phyloP scores from a whole-genome alignment of 129 eudicot species.

The Flaveria ramosissima region DNA sequence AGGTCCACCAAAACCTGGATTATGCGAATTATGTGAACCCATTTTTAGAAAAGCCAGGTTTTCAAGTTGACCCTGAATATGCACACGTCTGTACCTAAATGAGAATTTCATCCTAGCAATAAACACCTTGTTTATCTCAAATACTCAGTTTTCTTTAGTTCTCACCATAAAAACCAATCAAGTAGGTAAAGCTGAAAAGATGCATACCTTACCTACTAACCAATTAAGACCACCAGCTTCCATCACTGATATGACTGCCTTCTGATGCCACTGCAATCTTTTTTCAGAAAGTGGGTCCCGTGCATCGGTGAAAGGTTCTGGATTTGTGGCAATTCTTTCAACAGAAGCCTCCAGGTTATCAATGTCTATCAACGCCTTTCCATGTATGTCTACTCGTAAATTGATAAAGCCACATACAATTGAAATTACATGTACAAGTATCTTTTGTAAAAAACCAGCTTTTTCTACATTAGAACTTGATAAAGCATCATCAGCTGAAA shows the following conservation, averaged over 20 bases:
- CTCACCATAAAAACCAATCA: slow-evolving; percentile 23
- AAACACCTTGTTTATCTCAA: slow-evolving; percentile 1
- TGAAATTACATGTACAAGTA: slow-evolving; percentile 77
- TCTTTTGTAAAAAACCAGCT: slow-evolving; percentile 56
- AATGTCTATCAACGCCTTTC: slow-evolving; percentile 43
- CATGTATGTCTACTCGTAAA: slow-evolving; percentile 48
- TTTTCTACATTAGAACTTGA: slow-evolving; percentile 54
- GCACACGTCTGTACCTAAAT: neutral
- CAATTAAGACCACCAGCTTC: slow-evolving; percentile 99
- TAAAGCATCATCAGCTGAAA: slow-evolving; percentile 69
- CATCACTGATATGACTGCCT: slow-evolving; percentile 84
- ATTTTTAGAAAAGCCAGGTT: neutral
- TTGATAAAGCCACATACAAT: slow-evolving; percentile 66
- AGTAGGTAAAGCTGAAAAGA: slow-evolving; percentile 41
- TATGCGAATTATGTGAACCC: neutral
- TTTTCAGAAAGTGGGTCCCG: slow-evolving; percentile 54
- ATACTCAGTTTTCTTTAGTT: slow-evolving; percentile 20
- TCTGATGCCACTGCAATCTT: slow-evolving; percentile 75
- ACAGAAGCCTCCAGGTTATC: slow-evolving; percentile 44
- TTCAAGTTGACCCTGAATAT: neutral
- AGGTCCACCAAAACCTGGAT: neutral
- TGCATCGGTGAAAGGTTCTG: slow-evolving; percentile 42
- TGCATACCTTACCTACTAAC: slow-evolving; percentile 99
- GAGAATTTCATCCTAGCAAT: neutral
- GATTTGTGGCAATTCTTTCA: slow-evolving; percentile 40